Base-by-base conservation (phyloP, 192 early-diverging fungal species). In the Backusella macrospora region DNA sequence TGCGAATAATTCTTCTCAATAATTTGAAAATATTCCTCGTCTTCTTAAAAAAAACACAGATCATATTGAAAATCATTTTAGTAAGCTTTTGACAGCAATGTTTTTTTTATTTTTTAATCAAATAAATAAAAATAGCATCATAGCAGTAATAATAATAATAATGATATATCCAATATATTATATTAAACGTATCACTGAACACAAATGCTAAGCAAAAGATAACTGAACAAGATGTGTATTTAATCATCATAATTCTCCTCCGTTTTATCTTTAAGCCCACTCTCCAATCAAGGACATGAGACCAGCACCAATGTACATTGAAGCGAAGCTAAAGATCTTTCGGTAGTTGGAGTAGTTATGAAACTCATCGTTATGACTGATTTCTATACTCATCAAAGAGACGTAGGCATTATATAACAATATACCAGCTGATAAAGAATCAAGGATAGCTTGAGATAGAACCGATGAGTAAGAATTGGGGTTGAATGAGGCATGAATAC, bases 391-490 rank as follows among this genome's bases (percentile, higher is more conserved):
- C 48, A 95, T 84, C 34, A 95, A 76, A 4, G 90, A 90, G 21
- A 90, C 89, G 68, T 89, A 88, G n/a, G 89, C 90, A 23, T 89
- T 88, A 85, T 95, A 95, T 3, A 94, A 39, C 42, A 96, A 77
- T 45, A 95, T 94, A 68, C 93, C 93, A n/a, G 91, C 90, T 13
- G 90, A 87, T n/a, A 94, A 76, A 42, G 90, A 86, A 76, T 96
- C 91, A 29, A 94, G 78, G 52, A 94, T 84, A 45, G 92, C 94
- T 59, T 83, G 86, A 39, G 86, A 72, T 1, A 93, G 82, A n/a
- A 95, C 73, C 16, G 87, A 76, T 4, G 84, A 71, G 7, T 84
- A 81, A 49, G 87, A 89, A 70, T 89, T 87, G 3, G 83, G 79
- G 63, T 88, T 86, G 80, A 89, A 94, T 21, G 85, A 84, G 62